Base-by-base conservation (phyloP, 2,329 filamentous ascomycete species). In the Aspergillus caelatus region DNA sequence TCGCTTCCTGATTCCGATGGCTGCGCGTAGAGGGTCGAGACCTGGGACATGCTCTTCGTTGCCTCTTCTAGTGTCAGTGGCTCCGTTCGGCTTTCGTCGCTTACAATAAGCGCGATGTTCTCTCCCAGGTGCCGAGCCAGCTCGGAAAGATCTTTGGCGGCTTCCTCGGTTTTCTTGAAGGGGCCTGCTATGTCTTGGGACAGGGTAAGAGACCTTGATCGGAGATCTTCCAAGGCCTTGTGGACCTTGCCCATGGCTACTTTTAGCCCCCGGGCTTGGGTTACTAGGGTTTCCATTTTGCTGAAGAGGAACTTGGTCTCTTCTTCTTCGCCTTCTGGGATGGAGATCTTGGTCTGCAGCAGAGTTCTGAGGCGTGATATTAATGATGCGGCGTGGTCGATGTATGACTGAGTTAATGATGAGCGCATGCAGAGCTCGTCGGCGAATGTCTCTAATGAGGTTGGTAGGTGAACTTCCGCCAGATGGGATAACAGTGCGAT, bases 401-500 rank as follows among this genome's bases (percentile, higher is more conserved):
- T 85, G 68, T 94, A 89, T 71, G 88, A 93, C 74, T 96, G 92
- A 78, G 93, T 88, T 66, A 94, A 81, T 54, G 88, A 77, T 3
- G 91, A 87, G 67, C 88, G 88, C 89, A 94, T 94, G 71, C 93
- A 88, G 39, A 94, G 80, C 70, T 93, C 88, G 72, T 94, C 90
- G 0, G 92, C 91, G 75, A 91, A 92, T 72, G 87, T 89, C 67
- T 91, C 87, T 10, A 93, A 81, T 52, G 86, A 88, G 58, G 85
- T 83, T 1, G 88, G 85, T 54, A 97, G 88, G 72, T 96, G 89
- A 26, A 94, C 89, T 73, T 94, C 91, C 11, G 88, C 90, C 16
- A 97, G 85, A 75, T 97, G 93, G n/a, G 87, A 87, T 84, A 97
- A 89, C 60, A 97, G 85, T 59, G 93, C 91, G 69, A 96, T 91